A percentile compares a stretch with the other conserved stretches of the same genome.
phyloP scores from a whole-genome alignment of 306 rosid species.

The Elaeagnus macrophylla region DNA sequence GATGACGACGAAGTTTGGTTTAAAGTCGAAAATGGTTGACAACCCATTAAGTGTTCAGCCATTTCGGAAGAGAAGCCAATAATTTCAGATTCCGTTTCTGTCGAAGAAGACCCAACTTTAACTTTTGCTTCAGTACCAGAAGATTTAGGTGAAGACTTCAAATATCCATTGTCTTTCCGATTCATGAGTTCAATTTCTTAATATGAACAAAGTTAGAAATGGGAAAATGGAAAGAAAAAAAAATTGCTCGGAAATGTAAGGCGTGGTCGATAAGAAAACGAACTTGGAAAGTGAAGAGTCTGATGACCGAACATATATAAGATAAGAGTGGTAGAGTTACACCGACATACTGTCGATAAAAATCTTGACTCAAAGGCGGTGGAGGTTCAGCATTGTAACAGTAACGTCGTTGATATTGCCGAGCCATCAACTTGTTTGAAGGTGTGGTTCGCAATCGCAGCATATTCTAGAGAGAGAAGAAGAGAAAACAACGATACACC shows the following conservation, averaged over 20 bases:
- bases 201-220: not conserved
- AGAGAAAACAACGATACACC: slow-evolving; percentile 35
- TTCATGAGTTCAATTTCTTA: slow-evolving; percentile 22
- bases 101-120: slow-evolving; percentile 10
- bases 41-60: slow-evolving; percentile 15
- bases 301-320: not conserved
- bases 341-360: slow-evolving; percentile 24
- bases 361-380: slow-evolving; percentile 57
- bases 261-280: not conserved
- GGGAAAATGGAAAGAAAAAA: no score
- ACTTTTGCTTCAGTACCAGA: not conserved
- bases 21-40: slow-evolving; percentile 16
- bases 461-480: not conserved
- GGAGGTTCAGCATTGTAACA: slow-evolving; percentile 23
- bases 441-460: no score
- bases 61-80: slow-evolving; percentile 9
- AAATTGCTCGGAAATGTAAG: not conserved
- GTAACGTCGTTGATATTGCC: slow-evolving; percentile 19
- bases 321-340: not conserved
- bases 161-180: slow-evolving; percentile 19
- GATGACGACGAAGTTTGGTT: not conserved
- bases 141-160: slow-evolving; percentile 14
- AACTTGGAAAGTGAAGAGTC: not conserved
- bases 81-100: slow-evolving; percentile 15
- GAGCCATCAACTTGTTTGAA: slow-evolving; percentile 29